Percentiles rank a stretch among this genome's conserved stretches.
Evolutionary conservation across 169 alveolate genomes (phyloP).

Genomic region (Cyclospora cayetanensis): DNA sequence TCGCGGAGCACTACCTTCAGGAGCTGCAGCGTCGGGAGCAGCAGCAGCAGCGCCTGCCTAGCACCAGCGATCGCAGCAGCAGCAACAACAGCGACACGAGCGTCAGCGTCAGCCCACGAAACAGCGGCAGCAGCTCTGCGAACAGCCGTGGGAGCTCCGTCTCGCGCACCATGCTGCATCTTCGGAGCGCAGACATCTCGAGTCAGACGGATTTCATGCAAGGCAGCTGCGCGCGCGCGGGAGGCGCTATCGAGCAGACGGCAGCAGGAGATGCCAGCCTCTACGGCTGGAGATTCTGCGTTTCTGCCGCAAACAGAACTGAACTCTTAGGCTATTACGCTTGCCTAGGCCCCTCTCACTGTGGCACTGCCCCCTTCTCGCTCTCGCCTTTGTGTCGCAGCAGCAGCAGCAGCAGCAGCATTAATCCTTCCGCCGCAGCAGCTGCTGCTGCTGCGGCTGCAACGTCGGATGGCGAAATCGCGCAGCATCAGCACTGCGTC

Average conservation of each 20-base stretch:
- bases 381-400: not conserved
- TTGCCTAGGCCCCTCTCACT: not conserved
- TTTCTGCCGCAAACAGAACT: not conserved
- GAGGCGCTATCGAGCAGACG: no score
- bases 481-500: no score
- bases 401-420: not conserved
- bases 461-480: not conserved
- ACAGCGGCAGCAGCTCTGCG: not conserved
- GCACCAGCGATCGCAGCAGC: slow-evolving; percentile 8
- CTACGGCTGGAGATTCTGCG: slow-evolving; percentile 35
- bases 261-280: not conserved
- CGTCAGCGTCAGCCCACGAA: not conserved
- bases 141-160: no score
- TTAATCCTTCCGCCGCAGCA: not conserved
- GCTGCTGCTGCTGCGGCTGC: not conserved
- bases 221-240: no score
- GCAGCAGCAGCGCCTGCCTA: slow-evolving; percentile 27
- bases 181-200: no score
- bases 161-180: no score
- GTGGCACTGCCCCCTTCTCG: not conserved
- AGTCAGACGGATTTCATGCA: no score
- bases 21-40: not conserved
- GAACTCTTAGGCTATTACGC: slow-evolving; percentile 14
- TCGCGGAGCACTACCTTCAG: not conserved
- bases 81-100: not conserved